phyloP scores from a whole-genome alignment of 2,329 filamentous ascomycete genomes.

The Xylariomycetidae sp. region DNA sequence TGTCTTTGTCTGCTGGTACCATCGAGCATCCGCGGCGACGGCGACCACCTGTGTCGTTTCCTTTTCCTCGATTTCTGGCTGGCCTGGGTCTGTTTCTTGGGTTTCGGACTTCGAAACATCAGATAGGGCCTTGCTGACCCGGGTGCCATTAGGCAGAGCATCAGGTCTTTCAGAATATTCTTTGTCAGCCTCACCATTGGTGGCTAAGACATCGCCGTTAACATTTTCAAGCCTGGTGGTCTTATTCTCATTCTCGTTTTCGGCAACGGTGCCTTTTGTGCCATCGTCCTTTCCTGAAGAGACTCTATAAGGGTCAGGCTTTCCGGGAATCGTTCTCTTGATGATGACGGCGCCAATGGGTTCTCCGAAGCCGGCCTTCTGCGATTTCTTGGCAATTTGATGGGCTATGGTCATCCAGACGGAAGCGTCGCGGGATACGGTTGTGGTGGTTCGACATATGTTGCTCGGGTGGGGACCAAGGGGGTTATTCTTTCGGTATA shows the following conservation, averaged over 20 bases:
- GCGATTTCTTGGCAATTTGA: constrained; percentile 56
- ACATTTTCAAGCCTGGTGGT: constrained; percentile 1
- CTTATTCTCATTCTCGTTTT: neutral
- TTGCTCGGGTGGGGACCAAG: constrained; percentile 78
- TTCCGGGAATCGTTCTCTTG: constrained; percentile 43
- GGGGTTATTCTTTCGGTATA: constrained; percentile 83
- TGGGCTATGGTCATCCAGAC: constrained; percentile 66
- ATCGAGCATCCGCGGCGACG: constrained; percentile 72
- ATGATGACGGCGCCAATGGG: constrained; percentile 72
- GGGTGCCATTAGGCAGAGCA: constrained; percentile 2
- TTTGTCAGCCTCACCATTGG: constrained; percentile 2
- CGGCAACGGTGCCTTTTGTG: constrained; percentile 13
- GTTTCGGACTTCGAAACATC: constrained; percentile 5
- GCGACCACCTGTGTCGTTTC: constrained; percentile 56
- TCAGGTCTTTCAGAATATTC: neutral
- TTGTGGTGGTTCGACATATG: constrained; percentile 64
- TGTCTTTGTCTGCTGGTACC: constrained; percentile 48
- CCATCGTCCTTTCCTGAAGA: constrained; percentile 10
- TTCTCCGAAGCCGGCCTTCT: constrained; percentile 57
- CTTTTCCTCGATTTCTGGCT: constrained; percentile 24
- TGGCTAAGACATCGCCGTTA: too few relatives aligned
- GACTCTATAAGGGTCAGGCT: constrained; percentile 13
- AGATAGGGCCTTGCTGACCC: constrained; percentile 5
- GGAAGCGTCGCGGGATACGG: constrained; percentile 59
- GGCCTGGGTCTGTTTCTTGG: constrained; percentile 4